Evolutionary conservation across 768 basidiomycete species (phyloP).

Genomic region (Hericium erinaceus): DNA sequence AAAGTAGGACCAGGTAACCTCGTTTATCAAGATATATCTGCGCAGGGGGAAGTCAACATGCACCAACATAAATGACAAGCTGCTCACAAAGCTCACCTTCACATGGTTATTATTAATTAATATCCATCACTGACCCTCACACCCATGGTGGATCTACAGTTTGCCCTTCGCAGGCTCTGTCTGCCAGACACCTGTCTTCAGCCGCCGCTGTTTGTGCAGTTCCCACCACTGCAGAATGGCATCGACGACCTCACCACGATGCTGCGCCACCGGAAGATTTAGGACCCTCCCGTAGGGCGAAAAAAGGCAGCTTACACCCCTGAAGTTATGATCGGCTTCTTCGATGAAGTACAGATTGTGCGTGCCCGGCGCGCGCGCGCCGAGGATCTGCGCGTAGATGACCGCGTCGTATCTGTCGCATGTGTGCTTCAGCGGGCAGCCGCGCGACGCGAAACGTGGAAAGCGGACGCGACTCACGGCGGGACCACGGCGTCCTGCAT

Average conservation of each 20-base stretch:
- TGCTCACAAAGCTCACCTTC: no score
- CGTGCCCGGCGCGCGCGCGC: constrained; percentile 51
- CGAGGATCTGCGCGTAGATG: constrained; percentile 57
- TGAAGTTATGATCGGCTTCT: constrained; percentile 73
- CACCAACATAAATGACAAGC: no score
- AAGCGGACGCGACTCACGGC: constrained; percentile 34
- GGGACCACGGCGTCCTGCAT: constrained; percentile 59
- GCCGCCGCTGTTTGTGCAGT: constrained; percentile 31
- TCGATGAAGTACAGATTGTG: constrained; percentile 65
- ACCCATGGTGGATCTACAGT: constrained; percentile 21
- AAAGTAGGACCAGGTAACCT: no score
- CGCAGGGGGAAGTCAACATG: no score
- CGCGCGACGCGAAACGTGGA: neutral
- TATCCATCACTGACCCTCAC: neutral
- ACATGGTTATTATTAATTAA: no score
- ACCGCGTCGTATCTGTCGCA: constrained; percentile 54
- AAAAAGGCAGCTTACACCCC: constrained; percentile 30
- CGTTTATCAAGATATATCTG: no score
- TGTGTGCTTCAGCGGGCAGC: no score
- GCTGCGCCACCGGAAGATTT: constrained; percentile 20
- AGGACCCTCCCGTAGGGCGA: no score
- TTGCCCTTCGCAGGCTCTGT: constrained; percentile 34
- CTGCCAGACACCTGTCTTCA: constrained; percentile 57
- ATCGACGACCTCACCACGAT: constrained; percentile 58
- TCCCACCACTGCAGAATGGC: constrained; percentile 64